These are phyloP conservation scores for Fusarium sp. DNA, from an alignment of 2,329 filamentous ascomycete species.

Conservation along the genomic window DNA sequence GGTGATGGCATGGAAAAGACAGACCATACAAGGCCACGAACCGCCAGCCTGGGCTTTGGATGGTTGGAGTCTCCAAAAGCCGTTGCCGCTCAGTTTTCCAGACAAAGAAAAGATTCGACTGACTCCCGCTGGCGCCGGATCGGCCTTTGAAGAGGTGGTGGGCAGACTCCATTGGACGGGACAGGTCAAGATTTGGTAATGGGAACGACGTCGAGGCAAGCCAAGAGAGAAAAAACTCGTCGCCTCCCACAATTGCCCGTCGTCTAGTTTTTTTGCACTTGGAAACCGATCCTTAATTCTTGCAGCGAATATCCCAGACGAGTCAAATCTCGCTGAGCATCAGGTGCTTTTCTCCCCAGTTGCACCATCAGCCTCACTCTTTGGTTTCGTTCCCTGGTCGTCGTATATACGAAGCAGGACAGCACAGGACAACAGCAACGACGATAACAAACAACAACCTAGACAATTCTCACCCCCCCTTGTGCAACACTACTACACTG, in stretches of 20 bases:
- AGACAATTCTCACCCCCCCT: not conserved
- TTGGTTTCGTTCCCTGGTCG: conserved; percentile 23
- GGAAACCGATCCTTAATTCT: not conserved
- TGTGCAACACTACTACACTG: not conserved
- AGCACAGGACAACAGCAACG: not conserved
- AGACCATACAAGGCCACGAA: conserved; percentile 32
- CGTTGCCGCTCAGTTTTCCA: conserved; percentile 26
- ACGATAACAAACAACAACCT: not conserved
- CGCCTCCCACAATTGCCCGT: conserved; percentile 14
- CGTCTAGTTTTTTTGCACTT: conserved; percentile 30
- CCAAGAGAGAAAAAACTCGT: conserved; percentile 36
- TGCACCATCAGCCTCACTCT: conserved; percentile 12
- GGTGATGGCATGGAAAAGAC: not conserved
- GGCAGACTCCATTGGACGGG: conserved; percentile 47
- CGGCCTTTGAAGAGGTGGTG: conserved; percentile 31
- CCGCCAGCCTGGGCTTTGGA: conserved; percentile 19
- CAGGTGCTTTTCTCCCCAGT: conserved; percentile 24
- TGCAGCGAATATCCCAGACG: not conserved
- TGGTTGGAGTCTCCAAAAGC: conserved; percentile 16
- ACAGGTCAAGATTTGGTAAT: conserved; percentile 52
- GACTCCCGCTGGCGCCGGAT: conserved; percentile 36
- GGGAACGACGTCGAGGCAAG: conserved; percentile 47
- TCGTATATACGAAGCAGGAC: conserved; percentile 23
- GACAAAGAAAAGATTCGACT: conserved; percentile 29
- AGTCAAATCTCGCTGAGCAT: conserved; percentile 17